phyloP scores from a whole-genome alignment of 495 filamentous ascomycete species.

The Arthonia radiata region DNA sequence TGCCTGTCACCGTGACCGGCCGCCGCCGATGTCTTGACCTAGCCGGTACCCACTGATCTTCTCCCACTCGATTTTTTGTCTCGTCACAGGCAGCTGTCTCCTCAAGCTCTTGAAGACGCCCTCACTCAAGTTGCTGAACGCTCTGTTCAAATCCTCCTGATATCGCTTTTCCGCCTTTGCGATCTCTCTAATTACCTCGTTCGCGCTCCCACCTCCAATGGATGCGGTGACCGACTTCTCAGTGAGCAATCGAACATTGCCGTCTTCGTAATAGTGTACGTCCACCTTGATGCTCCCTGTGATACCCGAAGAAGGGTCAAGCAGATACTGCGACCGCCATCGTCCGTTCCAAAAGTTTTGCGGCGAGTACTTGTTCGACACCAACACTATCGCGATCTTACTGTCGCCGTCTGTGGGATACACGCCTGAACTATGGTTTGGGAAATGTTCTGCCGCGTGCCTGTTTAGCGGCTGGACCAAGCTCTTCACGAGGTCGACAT shows the following conservation, averaged over 20 bases:
- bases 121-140: conserved; percentile 70
- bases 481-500: conserved; percentile 66
- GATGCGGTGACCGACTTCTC: conserved; percentile 41
- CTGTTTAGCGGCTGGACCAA: conserved; percentile 48
- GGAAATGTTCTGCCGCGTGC: conserved; percentile 81
- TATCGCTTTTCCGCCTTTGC: conserved; percentile 65
- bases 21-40: conserved; percentile 19
- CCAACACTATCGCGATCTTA: conserved; percentile 54
- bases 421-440: conserved; percentile 51
- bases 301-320: conserved; percentile 35
- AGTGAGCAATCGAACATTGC: conserved; percentile 79
- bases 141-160: conserved; percentile 84
- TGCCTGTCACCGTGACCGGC: conserved; percentile 12
- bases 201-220: conserved; percentile 32
- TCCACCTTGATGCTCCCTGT: conserved; percentile 52
- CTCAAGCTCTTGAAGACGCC: conserved; percentile 83
- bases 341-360: conserved; percentile 98
- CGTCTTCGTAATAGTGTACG: conserved; percentile 99
- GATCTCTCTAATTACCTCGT: conserved; percentile 47
- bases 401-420: conserved; percentile 56
- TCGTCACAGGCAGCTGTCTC: conserved; percentile 80
- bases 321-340: conserved; percentile 74
- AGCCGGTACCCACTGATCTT: conserved; percentile 74
- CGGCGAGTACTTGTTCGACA: conserved; percentile 90
- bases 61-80: conserved; percentile 99